These are phyloP conservation scores for Ocimum tenuiflorum DNA, from an alignment of 257 asterid species.

Conservation along the genomic window DNA sequence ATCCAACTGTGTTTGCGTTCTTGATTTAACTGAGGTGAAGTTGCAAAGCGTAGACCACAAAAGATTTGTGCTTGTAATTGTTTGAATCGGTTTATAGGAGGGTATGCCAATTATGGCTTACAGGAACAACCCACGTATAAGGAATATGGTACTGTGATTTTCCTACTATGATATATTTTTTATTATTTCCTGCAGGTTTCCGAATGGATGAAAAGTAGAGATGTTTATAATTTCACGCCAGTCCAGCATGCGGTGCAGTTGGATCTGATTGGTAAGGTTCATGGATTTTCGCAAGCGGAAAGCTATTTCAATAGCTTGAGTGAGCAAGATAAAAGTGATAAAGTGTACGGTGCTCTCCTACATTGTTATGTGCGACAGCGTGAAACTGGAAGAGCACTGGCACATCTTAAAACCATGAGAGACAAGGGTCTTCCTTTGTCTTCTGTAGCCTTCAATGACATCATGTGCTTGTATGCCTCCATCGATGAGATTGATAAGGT, in stretches of 20 bases:
- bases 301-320: constrained; percentile 51
- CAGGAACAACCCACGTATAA: not conserved
- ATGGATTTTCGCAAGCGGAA: constrained; percentile 59
- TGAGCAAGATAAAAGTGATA: constrained; percentile 52
- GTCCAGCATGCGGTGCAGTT: constrained; percentile 73
- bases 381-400: constrained; percentile 40
- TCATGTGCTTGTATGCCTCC: constrained; percentile 59
- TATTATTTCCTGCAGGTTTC: constrained; percentile 39
- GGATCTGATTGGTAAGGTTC: constrained; percentile 76
- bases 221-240: constrained; percentile 39
- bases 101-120: not conserved
- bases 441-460: constrained; percentile 49
- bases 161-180: not conserved
- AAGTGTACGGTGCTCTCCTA: constrained; percentile 73
- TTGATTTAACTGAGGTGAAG: not conserved
- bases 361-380: constrained; percentile 70
- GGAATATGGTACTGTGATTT: not conserved
- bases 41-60: not conserved
- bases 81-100: not conserved
- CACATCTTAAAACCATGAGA: constrained; percentile 50
- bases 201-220: constrained; percentile 54
- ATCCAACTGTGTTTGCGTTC: not conserved
- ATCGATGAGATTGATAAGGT: constrained; percentile 44
- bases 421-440: constrained; percentile 52
- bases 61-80: not conserved